These are phyloP conservation scores for Hypoxylon sp. DNA, from an alignment of 2,329 filamentous ascomycete species.

Conservation along the genomic window DNA sequence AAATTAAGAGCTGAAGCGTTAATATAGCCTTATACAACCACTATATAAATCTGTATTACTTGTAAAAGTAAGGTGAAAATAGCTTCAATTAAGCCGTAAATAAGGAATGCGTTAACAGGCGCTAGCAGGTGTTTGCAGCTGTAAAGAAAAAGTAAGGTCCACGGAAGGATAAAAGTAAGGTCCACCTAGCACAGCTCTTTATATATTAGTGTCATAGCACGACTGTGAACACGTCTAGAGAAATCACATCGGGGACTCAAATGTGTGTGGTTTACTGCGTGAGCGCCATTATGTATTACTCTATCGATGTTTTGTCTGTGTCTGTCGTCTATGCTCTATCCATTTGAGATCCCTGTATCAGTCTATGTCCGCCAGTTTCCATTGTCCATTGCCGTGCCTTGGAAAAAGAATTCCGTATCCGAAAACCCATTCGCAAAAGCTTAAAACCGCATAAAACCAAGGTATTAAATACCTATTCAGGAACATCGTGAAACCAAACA, in stretches of 20 bases:
- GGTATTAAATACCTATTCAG: conserved; percentile 15
- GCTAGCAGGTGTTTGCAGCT: too few species aligned
- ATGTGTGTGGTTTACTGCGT: not conserved
- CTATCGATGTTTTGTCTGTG: conserved; percentile 19
- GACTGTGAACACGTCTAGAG: not conserved
- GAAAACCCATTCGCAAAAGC: conserved; percentile 28
- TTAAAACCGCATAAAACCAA: not conserved
- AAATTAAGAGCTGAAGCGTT: too few species aligned
- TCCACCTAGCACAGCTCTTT: not conserved
- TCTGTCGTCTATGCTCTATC: conserved; percentile 32
- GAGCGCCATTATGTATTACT: conserved; percentile 40
- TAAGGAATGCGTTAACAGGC: too few species aligned
- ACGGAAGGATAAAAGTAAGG: not conserved
- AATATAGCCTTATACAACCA: too few species aligned
- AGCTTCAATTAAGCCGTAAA: too few species aligned
- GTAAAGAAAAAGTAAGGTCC: too few species aligned
- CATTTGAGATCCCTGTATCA: conserved; percentile 24
- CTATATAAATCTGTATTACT: too few species aligned
- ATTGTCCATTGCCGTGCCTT: conserved; percentile 19
- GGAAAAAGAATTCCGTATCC: conserved; percentile 5
- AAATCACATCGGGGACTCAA: not conserved
- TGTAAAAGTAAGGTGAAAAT: too few species aligned
- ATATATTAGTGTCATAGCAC: not conserved
- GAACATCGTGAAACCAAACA: conserved; percentile 49
- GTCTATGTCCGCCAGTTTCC: conserved; percentile 29